Evolutionary conservation across 1,284 basidiomycete genomes (phyloP).

Genomic region (Inonotus obliquus): DNA sequence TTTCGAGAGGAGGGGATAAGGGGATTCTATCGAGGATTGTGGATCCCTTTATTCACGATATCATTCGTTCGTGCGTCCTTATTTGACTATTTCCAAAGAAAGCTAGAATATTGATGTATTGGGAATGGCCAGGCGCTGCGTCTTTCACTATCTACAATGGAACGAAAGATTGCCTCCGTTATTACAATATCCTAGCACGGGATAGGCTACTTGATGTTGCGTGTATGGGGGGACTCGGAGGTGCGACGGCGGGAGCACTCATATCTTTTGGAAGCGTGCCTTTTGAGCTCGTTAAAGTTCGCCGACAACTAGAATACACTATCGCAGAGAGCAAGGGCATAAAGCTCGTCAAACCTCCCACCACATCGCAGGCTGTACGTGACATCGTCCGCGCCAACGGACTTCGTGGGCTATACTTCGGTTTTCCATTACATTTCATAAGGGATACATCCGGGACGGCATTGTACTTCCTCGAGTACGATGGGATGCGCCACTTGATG

Average conservation of each 20-base stretch:
- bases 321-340: slow-evolving; percentile 80
- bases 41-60: slow-evolving; percentile 94
- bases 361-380: slow-evolving; percentile 66
- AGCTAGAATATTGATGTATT: slow-evolving; percentile 15
- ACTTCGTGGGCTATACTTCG: slow-evolving; percentile 74
- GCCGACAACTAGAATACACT: slow-evolving; percentile 89
- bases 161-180: slow-evolving; percentile 79
- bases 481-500: slow-evolving; percentile 74
- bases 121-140: slow-evolving; percentile 55
- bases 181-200: slow-evolving; percentile 52
- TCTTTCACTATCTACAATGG: slow-evolving; percentile 93
- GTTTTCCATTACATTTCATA: slow-evolving; percentile 76
- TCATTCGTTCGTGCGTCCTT: slow-evolving; percentile 83
- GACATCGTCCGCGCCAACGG: slow-evolving; percentile 68
- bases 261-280: slow-evolving; percentile 86
- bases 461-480: slow-evolving; percentile 86
- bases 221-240: slow-evolving; percentile 70
- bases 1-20: slow-evolving; percentile 88
- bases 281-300: slow-evolving; percentile 94
- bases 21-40: slow-evolving; percentile 88
- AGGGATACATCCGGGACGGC: slow-evolving; percentile 80
- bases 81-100: slow-evolving; percentile 2
- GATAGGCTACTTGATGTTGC: slow-evolving; percentile 66
- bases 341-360: slow-evolving; percentile 60
- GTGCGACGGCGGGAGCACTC: slow-evolving; percentile 77